Conservation (phyloP, 305 asterid species). For the Solanum chacoense region DNA sequence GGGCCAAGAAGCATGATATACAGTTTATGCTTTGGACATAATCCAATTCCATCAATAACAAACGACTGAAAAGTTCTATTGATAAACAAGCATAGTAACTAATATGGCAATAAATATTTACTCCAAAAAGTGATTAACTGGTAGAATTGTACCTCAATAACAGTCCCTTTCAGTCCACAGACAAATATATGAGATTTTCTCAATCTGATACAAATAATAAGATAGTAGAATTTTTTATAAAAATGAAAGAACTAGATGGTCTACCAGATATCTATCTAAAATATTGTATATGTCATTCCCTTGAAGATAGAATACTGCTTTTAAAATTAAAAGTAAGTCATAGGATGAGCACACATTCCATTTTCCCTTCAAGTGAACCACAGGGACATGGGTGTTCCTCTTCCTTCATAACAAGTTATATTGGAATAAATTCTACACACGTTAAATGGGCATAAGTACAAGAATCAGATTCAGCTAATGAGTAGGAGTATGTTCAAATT, state of each 20-base stretch:
- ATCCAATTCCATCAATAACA: background rate
- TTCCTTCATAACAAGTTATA: background rate
- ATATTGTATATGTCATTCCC: background rate
- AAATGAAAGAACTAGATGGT: background rate
- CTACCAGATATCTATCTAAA: background rate
- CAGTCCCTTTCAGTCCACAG: conserved; percentile 83
- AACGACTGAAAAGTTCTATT: background rate
- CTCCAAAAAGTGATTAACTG: background rate
- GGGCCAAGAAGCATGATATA: background rate
- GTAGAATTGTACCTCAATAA: conserved; percentile 48
- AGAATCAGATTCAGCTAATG: background rate
- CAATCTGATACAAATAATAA: conserved; percentile 30
- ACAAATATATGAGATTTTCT: conserved; percentile 86
- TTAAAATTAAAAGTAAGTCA: background rate
- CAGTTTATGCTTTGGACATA: background rate
- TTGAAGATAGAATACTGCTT: background rate
- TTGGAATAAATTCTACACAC: background rate
- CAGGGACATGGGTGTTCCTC: background rate
- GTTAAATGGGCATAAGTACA: background rate
- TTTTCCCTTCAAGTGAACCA: background rate
- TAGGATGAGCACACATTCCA: background rate
- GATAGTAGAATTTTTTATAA: background rate
- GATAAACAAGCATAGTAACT: background rate
- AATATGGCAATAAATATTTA: background rate
- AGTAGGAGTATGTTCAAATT: background rate